phyloP scores from a whole-genome alignment of 2,329 filamentous ascomycete species.

The Elsinoe australis region DNA sequence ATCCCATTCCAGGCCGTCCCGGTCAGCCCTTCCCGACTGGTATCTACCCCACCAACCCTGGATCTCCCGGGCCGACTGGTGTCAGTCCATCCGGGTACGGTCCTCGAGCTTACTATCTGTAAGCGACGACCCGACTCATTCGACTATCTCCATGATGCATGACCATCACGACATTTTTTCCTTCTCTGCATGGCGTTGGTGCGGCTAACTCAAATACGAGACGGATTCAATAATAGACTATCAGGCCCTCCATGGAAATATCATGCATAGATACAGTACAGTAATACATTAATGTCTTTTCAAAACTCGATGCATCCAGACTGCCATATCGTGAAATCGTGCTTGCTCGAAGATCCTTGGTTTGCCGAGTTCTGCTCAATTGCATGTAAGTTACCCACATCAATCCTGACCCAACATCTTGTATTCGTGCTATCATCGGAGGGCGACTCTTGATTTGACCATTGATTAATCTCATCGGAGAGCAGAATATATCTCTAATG shows the following conservation, averaged over 20 bases:
- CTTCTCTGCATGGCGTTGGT: neutral
- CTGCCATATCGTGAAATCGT: too few relatives aligned
- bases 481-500: too few relatives aligned
- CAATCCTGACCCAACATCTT: too few relatives aligned
- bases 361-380: too few relatives aligned
- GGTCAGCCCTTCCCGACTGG: neutral
- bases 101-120: constrained; percentile 15
- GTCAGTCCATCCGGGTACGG: neutral
- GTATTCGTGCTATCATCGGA: too few relatives aligned
- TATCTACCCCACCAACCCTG: constrained; percentile 1
- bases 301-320: neutral
- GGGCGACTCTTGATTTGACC: too few relatives aligned
- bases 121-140: neutral
- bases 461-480: too few relatives aligned
- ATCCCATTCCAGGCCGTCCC: constrained; percentile 1
- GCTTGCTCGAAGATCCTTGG: too few relatives aligned
- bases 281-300: constrained; percentile 1
- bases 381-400: too few relatives aligned
- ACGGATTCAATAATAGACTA: neutral
- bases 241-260: neutral
- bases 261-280: constrained; percentile 9
- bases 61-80: neutral
- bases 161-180: neutral
- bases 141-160: neutral
- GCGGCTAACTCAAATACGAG: neutral